Evolutionary conservation across 164 flowering plant genomes (phyloP).

Genomic region (Saururus chinensis): DNA sequence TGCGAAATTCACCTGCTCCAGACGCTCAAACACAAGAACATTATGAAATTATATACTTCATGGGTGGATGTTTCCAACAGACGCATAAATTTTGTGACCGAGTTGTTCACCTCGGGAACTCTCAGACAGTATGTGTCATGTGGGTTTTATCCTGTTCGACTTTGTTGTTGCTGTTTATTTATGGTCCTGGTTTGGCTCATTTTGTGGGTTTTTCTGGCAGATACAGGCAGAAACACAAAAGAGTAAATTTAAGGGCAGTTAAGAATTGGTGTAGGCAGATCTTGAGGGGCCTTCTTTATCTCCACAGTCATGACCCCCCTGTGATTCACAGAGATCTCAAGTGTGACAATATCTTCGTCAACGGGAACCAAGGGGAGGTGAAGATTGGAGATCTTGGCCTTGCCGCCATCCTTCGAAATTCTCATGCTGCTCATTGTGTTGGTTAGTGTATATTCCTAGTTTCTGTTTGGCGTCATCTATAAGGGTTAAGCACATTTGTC

Average conservation of each 20-base stretch:
- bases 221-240: constrained; percentile 83
- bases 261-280: constrained; percentile 99
- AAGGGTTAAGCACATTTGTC: not conserved
- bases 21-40: constrained; percentile 79
- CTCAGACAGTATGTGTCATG: constrained; percentile 65
- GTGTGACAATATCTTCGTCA: constrained; percentile 92
- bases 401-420: constrained; percentile 85
- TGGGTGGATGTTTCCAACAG: constrained; percentile 87
- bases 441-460: constrained; percentile 33
- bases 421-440: constrained; percentile 83
- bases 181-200: not conserved
- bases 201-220: constrained; percentile 20
- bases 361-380: constrained; percentile 94
- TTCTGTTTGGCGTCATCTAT: not conserved
- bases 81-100: constrained; percentile 90
- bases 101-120: constrained; percentile 96
- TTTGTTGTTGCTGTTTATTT: not conserved
- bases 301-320: constrained; percentile 85
- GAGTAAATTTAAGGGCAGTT: constrained; percentile 83
- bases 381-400: constrained; percentile 97
- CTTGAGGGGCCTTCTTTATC: constrained; percentile 79
- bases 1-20: constrained; percentile 90
- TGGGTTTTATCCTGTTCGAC: constrained; percentile 4
- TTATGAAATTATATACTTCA: constrained; percentile 92
- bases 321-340: constrained; percentile 95